These are phyloP conservation scores for Wickerhamiella vanderwaltii DNA, from an alignment of 805 yeast species.

Conservation along the genomic window DNA sequence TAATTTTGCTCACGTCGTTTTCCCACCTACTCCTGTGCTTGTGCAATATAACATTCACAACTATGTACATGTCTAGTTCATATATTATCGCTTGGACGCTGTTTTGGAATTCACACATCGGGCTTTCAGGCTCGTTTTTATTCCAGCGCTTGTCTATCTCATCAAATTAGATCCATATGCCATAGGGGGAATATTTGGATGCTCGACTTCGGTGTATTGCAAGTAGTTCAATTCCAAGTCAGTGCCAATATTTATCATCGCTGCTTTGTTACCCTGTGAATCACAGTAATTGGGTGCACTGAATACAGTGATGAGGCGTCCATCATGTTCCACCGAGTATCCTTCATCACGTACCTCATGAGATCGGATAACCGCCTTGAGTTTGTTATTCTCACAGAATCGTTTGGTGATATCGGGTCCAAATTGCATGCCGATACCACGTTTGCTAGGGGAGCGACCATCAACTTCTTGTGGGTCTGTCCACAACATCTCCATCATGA, in stretches of 20 bases:
- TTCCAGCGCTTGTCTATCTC: too few species aligned
- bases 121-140: too few species aligned
- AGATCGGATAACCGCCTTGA: constrained; percentile 76
- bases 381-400: constrained; percentile 59
- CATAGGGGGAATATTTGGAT: constrained; percentile 90
- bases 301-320: constrained; percentile 81
- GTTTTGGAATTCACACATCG: too few species aligned
- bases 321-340: constrained; percentile 75
- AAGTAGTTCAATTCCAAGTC: constrained; percentile 40
- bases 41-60: too few species aligned
- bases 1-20: too few species aligned
- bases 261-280: constrained; percentile 80
- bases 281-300: constrained; percentile 98
- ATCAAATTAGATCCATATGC: constrained; percentile 48
- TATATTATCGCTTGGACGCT: too few species aligned
- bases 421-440: constrained; percentile 93
- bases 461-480: constrained; percentile 77
- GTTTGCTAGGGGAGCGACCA: constrained; percentile 78
- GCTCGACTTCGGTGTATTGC: constrained; percentile 71
- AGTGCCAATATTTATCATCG: constrained; percentile 58
- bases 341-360: constrained; percentile 95
- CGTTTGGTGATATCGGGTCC: constrained; percentile 87
- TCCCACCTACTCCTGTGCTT: too few species aligned
- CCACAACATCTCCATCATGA: constrained; percentile 95
- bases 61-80: too few species aligned